Conservation (phyloP, 371 early-diverging fungal species). For the Syncephalastrum racemosum region DNA sequence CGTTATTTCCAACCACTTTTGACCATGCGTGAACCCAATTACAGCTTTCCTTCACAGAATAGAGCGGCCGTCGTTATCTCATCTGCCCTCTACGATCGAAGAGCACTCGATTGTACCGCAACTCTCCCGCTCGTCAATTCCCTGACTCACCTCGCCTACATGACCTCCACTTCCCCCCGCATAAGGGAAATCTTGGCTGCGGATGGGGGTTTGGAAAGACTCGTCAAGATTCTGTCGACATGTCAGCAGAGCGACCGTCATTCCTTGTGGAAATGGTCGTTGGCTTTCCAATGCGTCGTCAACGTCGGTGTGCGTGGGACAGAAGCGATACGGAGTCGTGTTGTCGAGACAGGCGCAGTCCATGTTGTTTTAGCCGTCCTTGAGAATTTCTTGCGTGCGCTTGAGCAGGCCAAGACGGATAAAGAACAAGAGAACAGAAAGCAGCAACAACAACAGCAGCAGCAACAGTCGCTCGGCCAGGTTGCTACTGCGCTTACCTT, state of each 20-base stretch:
- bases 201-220: constrained; percentile 85
- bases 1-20: background rate
- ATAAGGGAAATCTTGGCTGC: constrained; percentile 78
- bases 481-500: constrained; percentile 15
- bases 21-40: constrained; percentile 79
- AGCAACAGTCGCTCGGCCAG: background rate
- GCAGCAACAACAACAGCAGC: constrained; percentile 16
- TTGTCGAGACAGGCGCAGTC: constrained; percentile 83
- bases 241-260: constrained; percentile 61
- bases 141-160: constrained; percentile 78
- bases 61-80: constrained; percentile 77
- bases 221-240: constrained; percentile 69
- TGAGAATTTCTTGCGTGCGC: constrained; percentile 61
- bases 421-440: constrained; percentile 46
- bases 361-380: constrained; percentile 75
- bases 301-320: constrained; percentile 85
- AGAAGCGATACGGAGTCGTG: constrained; percentile 70
- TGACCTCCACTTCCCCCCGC: constrained; percentile 76
- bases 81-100: constrained; percentile 78
- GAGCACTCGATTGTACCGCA: constrained; percentile 86
- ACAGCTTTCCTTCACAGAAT: constrained; percentile 68
- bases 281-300: constrained; percentile 80
- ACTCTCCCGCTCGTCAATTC: constrained; percentile 81
- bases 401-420: constrained; percentile 61
- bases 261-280: constrained; percentile 76